A percentile compares a stretch with the other conserved stretches of the same genome.
Evolutionary conservation across 192 early-diverging fungal species (phyloP).

Genomic region (Coemansia reversa): DNA sequence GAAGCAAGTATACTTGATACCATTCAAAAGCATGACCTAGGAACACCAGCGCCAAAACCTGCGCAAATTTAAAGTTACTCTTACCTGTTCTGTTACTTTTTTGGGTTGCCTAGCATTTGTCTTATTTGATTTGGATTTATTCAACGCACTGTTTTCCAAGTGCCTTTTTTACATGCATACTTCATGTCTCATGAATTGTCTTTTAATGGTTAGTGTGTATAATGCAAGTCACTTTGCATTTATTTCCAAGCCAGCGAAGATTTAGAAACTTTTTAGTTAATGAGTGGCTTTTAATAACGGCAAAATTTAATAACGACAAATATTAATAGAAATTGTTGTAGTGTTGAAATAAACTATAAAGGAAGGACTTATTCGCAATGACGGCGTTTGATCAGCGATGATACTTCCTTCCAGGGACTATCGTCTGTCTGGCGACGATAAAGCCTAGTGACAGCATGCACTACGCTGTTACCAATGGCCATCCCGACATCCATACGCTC

Average conservation of each 20-base stretch:
- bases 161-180: too few species aligned
- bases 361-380: not conserved
- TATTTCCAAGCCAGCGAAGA: conserved; percentile 24
- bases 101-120: too few species aligned
- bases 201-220: too few species aligned
- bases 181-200: too few species aligned
- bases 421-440: conserved; percentile 18
- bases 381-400: conserved; percentile 5
- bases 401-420: conserved; percentile 11
- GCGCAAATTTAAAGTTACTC: conserved; percentile 4
- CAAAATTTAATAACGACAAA: not conserved
- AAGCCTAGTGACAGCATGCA: conserved; percentile 11
- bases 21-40: conserved; percentile 16
- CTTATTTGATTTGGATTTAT: too few species aligned
- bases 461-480: conserved; percentile 37
- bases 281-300: too few species aligned
- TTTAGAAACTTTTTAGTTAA: not conserved
- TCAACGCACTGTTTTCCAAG: too few species aligned
- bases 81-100: too few species aligned
- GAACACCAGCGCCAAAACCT: conserved; percentile 16
- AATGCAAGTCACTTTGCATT: conserved; percentile 10
- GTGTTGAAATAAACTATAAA: too few species aligned
- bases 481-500: conserved; percentile 44
- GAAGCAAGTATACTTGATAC: conserved; percentile 13
- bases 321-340: not conserved